Base-by-base conservation (phyloP, 2,329 filamentous ascomycete genomes). In the Fusarium neocosmosporiellum region DNA sequence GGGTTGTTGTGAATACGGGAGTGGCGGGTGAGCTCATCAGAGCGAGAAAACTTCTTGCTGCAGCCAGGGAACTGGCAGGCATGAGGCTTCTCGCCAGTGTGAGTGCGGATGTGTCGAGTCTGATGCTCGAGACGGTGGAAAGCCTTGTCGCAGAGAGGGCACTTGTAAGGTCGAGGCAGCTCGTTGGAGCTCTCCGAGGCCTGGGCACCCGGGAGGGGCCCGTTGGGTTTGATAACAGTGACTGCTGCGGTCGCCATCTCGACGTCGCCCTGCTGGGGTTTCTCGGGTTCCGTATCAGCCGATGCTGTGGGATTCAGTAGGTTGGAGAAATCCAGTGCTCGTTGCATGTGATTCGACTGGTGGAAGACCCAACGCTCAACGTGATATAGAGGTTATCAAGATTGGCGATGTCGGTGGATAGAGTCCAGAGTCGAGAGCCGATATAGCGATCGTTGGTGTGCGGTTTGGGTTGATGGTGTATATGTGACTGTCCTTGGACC, bases 1-100 rank as follows among this genome's bases (percentile, higher is more conserved):
- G 96, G 96, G 85, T 98, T 99, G 90, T 94, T 98, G 89, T 99
- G 96, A 86, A 99, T 99, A 82, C 96, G 91, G 81, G 96, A 98
- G 85, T 99, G 96, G 70, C 96, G 92, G 71, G 96, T 99, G 77
- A 99, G 88, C 85, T 99, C 96, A 81, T 99, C 96, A 14, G 96
- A 98, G 73, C 96, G 92, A 73, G 94, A 97, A 86, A 99, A 98
- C 79, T 96, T 94, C 86, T 98, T 98, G 77, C 94, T 96, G 90
- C 96, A 98, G 78, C 95, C 95, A 5, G 94, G 95, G 80, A 96
- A 98, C 82, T 94, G 92, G 89, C 96, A 99, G 71, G 94, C 95
- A 80, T 98, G 96, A 55, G 96, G 96, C 88, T 98, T 99, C 87
- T 99, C 96, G 78, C 96, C 96, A 0, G 96, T 99, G 84, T 99